Evolutionary conservation across 306 rosid genomes (phyloP).

Genomic region (Quillaja saponaria): DNA sequence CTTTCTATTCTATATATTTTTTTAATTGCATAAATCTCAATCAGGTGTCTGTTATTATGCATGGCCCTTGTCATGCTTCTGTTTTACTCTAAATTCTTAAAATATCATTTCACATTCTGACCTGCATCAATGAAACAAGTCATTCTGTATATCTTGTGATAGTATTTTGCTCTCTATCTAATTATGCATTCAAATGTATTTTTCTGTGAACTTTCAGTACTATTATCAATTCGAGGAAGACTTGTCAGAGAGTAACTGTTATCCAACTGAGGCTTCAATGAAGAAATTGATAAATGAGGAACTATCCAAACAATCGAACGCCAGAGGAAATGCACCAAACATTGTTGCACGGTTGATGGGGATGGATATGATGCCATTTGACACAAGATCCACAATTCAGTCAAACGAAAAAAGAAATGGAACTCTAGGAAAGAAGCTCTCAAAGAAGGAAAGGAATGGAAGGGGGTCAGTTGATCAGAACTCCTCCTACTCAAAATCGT

Average conservation of each 20-base stretch:
- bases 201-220: conserved; percentile 43
- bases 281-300: conserved; percentile 84
- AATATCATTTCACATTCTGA: conserved; percentile 10
- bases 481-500: conserved; percentile 53
- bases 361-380: conserved; percentile 65
- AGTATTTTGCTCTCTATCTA: conserved; percentile 14
- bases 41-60: conserved; percentile 3
- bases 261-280: conserved; percentile 71
- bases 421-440: conserved; percentile 42
- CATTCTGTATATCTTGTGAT: conserved; percentile 3
- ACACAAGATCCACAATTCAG: conserved; percentile 51
- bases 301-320: conserved; percentile 56
- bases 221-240: conserved; percentile 58
- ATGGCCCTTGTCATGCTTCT: conserved; percentile 9
- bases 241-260: conserved; percentile 43
- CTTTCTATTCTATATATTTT: background rate
- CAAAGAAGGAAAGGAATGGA: conserved; percentile 54
- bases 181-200: conserved; percentile 28
- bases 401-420: conserved; percentile 49
- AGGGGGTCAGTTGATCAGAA: conserved; percentile 49
- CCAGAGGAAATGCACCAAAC: conserved; percentile 70
- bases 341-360: conserved; percentile 99
- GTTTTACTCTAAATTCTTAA: conserved; percentile 8
- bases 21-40: conserved; percentile 22
- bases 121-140: conserved; percentile 8